phyloP scores from a whole-genome alignment of 2,329 filamentous ascomycete species.

The Lachnellula cervina region DNA sequence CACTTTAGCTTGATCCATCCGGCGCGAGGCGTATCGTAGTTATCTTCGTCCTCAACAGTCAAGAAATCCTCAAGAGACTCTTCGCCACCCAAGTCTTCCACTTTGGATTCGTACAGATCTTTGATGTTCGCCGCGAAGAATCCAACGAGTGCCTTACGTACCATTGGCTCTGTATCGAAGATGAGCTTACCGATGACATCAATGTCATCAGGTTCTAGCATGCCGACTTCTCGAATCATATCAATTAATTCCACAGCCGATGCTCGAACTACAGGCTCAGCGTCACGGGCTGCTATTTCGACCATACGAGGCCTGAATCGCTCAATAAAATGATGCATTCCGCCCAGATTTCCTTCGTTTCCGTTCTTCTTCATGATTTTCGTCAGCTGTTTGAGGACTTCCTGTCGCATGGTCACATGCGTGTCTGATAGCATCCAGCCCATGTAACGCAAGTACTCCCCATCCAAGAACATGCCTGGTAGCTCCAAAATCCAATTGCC shows the following conservation, averaged over 20 bases:
- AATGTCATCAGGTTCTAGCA: slow-evolving; percentile 87
- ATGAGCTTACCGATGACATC: slow-evolving; percentile 83
- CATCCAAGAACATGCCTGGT: slow-evolving; percentile 85
- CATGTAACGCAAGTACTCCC: slow-evolving; percentile 83
- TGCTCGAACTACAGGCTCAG: slow-evolving; percentile 74
- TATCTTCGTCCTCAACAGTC: slow-evolving; percentile 65
- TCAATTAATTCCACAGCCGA: slow-evolving; percentile 78
- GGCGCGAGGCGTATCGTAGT: slow-evolving; percentile 68
- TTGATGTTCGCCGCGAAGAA: slow-evolving; percentile 89
- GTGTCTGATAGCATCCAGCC: slow-evolving; percentile 93
- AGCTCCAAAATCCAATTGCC: slow-evolving; percentile 84
- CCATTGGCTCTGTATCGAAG: slow-evolving; percentile 78
- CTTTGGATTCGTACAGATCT: slow-evolving; percentile 71
- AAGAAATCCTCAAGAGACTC: slow-evolving; percentile 73
- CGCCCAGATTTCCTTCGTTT: slow-evolving; percentile 69
- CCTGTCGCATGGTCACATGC: slow-evolving; percentile 67
- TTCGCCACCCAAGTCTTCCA: slow-evolving; percentile 79
- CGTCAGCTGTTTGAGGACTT: slow-evolving; percentile 78
- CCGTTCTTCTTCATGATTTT: slow-evolving; percentile 59
- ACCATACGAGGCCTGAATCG: slow-evolving; percentile 81
- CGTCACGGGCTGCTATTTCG: slow-evolving; percentile 86
- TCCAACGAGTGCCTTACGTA: slow-evolving; percentile 81
- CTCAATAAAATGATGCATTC: slow-evolving; percentile 86
- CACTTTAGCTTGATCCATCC: slow-evolving; percentile 93
- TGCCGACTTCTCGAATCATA: slow-evolving; percentile 72